Conservation (phyloP, 2,329 filamentous ascomycete genomes). For the Lasiodiplodia gonubiensis region DNA sequence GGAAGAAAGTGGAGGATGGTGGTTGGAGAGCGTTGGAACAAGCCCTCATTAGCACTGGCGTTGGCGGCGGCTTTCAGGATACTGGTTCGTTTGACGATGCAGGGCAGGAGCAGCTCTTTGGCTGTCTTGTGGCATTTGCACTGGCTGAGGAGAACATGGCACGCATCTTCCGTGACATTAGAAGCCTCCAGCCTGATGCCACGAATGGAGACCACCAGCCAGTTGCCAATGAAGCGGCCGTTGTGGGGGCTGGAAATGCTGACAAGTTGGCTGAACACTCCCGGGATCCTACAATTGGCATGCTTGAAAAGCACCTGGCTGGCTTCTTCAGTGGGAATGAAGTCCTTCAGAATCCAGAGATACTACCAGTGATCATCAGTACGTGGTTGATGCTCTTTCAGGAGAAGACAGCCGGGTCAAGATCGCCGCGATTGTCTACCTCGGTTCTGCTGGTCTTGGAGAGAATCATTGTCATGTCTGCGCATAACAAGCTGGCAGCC, state of each 20-base stretch:
- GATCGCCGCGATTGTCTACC: slow-evolving; percentile 43
- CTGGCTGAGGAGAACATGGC: slow-evolving; percentile 78
- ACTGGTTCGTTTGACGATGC: slow-evolving; percentile 43
- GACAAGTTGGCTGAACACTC: slow-evolving; percentile 26
- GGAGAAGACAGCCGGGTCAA: slow-evolving; percentile 40
- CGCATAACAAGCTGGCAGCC: slow-evolving; percentile 46
- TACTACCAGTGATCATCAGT: slow-evolving; percentile 47
- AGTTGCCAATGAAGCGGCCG: slow-evolving; percentile 12
- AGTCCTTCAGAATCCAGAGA: slow-evolving; percentile 48
- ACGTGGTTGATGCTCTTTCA: slow-evolving; percentile 47
- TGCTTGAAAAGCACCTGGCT: slow-evolving; percentile 39
- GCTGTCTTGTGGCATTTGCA: slow-evolving; percentile 79
- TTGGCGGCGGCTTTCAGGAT: slow-evolving; percentile 41
- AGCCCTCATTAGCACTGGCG: slow-evolving; percentile 70
- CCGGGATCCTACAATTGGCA: slow-evolving; percentile 19
- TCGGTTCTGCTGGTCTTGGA: slow-evolving; percentile 45
- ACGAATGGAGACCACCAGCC: slow-evolving; percentile 36
- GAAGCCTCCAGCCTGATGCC: slow-evolving; percentile 31
- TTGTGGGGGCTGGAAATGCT: not conserved
- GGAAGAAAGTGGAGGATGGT: slow-evolving; percentile 72
- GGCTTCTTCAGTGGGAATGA: slow-evolving; percentile 48
- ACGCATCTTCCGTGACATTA: slow-evolving; percentile 63
- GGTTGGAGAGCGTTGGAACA: slow-evolving; percentile 81
- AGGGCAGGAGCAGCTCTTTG: slow-evolving; percentile 75
- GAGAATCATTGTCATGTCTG: slow-evolving; percentile 42